Percentiles rank a stretch among this genome's conserved stretches.
phyloP scores from a whole-genome alignment of 1,284 basidiomycete genomes.

The Xerocomus minutiporus region DNA sequence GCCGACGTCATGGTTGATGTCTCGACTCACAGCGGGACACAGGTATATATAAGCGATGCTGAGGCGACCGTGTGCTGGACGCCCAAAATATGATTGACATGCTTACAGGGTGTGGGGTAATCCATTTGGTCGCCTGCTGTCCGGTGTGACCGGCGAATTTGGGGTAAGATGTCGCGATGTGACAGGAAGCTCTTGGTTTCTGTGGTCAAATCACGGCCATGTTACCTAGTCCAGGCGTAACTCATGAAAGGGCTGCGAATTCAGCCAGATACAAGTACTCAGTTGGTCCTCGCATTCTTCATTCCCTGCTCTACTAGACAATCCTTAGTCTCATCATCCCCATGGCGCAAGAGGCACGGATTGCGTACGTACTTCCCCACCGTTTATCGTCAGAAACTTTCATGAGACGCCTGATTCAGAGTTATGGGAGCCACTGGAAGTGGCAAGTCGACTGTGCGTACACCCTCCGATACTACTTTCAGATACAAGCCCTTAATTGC shows the following conservation, averaged over 20 bases:
- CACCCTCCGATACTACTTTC: neutral
- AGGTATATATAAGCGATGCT: neutral
- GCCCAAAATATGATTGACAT: neutral
- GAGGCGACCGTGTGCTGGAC: neutral
- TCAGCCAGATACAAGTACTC: neutral
- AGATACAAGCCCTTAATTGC: neutral
- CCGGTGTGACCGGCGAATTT: too few species aligned
- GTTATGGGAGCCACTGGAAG: slow-evolving; percentile 1
- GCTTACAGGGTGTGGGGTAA: neutral
- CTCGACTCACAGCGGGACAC: neutral
- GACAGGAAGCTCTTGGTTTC: neutral
- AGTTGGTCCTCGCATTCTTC: neutral
- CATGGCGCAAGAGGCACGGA: neutral
- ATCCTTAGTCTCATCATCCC: neutral
- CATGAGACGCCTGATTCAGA: neutral
- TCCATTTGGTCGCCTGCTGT: neutral
- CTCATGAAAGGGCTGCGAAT: neutral
- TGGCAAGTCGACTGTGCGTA: neutral
- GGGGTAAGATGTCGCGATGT: neutral
- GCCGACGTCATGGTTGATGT: neutral
- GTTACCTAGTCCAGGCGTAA: neutral
- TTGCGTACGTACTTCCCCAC: neutral
- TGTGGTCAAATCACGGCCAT: neutral
- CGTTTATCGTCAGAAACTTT: neutral
- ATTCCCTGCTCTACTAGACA: neutral